Evolutionary conservation across 352 stramenopile genomes (phyloP).

Genomic region (Globisporangium cylindrosporum): DNA sequence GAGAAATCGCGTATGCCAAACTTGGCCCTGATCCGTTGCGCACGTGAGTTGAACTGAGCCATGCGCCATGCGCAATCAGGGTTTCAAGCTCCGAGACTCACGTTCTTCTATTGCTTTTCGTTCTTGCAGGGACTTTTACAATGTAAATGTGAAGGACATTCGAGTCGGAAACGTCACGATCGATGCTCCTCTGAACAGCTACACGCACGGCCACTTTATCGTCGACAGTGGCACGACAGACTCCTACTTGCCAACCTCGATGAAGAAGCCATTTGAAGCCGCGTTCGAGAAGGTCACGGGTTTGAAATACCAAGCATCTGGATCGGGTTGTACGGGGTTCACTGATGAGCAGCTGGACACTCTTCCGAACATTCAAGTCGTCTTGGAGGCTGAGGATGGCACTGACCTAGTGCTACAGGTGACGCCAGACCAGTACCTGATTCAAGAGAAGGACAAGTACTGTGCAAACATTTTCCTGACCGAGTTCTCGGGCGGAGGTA

Average conservation of each 20-base stretch:
- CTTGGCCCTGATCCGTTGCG: conserved; percentile 29
- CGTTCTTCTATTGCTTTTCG: neutral
- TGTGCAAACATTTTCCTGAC: conserved; percentile 68
- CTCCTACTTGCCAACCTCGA: conserved; percentile 62
- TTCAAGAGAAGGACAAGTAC: conserved; percentile 47
- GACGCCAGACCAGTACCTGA: conserved; percentile 63
- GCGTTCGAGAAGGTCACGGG: conserved; percentile 52
- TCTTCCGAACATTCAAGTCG: conserved; percentile 64
- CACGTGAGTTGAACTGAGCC: conserved; percentile 18
- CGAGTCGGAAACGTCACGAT: conserved; percentile 61
- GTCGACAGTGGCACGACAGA: conserved; percentile 86
- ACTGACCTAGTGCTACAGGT: conserved; percentile 56
- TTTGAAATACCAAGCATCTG: conserved; percentile 44
- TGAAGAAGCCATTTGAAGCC: conserved; percentile 53
- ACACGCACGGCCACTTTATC: conserved; percentile 60
- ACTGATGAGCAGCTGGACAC: conserved; percentile 44
- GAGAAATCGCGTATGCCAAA: conserved; percentile 58
- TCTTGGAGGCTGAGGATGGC: conserved; percentile 62
- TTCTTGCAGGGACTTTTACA: conserved; percentile 53
- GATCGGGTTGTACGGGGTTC: conserved; percentile 45
- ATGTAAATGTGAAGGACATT: conserved; percentile 63
- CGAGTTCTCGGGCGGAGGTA: conserved; percentile 56
- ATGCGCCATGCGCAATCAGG: neutral
- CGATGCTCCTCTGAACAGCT: conserved; percentile 35
- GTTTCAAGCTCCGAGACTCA: neutral